Conservation (phyloP, 768 basidiomycete species). For the Termitomyces sp. region DNA sequence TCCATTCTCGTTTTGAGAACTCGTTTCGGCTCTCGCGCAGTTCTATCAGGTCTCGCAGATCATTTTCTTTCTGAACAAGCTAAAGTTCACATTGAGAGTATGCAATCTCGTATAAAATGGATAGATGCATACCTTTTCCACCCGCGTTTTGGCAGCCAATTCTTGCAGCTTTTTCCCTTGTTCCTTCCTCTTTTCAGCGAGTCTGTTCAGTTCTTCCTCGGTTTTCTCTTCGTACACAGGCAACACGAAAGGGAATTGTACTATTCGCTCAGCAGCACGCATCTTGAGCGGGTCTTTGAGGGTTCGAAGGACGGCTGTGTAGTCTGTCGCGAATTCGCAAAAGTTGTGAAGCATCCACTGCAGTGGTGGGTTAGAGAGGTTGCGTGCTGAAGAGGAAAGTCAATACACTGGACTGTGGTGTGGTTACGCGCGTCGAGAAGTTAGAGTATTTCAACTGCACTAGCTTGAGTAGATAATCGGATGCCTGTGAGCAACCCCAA, state of each 20-base stretch:
- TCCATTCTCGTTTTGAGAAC: slow-evolving; percentile 74
- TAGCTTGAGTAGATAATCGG: slow-evolving; percentile 90
- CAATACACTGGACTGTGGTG: slow-evolving; percentile 71
- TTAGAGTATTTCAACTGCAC: slow-evolving; percentile 94
- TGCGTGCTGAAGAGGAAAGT: slow-evolving; percentile 10
- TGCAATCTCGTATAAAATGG: not conserved
- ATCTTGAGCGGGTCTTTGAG: slow-evolving; percentile 68
- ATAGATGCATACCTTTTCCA: slow-evolving; percentile 65
- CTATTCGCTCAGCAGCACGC: slow-evolving; percentile 61
- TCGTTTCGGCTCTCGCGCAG: slow-evolving; percentile 60
- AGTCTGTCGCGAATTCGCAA: slow-evolving; percentile 81
- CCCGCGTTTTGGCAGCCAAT: slow-evolving; percentile 78
- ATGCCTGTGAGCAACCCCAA: slow-evolving; percentile 88
- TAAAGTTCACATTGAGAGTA: slow-evolving; percentile 23
- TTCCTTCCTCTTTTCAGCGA: slow-evolving; percentile 79
- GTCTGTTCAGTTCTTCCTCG: slow-evolving; percentile 81
- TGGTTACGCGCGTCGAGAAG: slow-evolving; percentile 83
- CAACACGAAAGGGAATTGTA: slow-evolving; percentile 85
- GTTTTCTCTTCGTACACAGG: slow-evolving; percentile 77
- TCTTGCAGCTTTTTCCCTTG: slow-evolving; percentile 89
- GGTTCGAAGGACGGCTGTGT: slow-evolving; percentile 58
- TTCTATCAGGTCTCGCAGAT: slow-evolving; percentile 61
- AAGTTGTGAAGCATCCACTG: slow-evolving; percentile 92
- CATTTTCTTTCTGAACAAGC: slow-evolving; percentile 74
- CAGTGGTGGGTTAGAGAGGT: not conserved